Percentiles rank a stretch among this genome's conserved stretches.
Evolutionary conservation across 441 rosid species (phyloP).

Genomic region (Brassica balearica): DNA sequence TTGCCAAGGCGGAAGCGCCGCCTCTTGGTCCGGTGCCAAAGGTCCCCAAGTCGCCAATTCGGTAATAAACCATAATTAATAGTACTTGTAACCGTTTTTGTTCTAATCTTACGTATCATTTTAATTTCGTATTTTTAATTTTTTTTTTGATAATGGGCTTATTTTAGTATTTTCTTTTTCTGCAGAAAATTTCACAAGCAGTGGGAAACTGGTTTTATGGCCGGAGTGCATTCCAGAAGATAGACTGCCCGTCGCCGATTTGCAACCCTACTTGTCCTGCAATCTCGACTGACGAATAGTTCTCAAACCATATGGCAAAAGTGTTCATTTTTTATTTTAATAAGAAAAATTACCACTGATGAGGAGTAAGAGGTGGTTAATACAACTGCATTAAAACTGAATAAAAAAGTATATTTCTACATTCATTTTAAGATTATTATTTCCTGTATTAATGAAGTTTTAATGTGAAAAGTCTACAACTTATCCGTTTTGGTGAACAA

Average conservation of each 20-base stretch:
- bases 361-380: neutral
- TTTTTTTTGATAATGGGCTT: too few relatives aligned
- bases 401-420: neutral
- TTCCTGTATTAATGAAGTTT: neutral
- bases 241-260: conserved; percentile 74
- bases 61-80: too few relatives aligned
- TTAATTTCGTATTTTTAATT: too few relatives aligned
- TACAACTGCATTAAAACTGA: neutral
- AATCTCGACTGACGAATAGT: conserved; percentile 40
- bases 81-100: too few relatives aligned
- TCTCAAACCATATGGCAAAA: neutral
- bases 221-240: conserved; percentile 59
- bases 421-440: neutral
- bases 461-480: neutral
- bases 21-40: too few relatives aligned
- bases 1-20: conserved; percentile 25
- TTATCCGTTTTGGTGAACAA: neutral
- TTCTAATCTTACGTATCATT: too few relatives aligned
- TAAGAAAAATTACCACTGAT: neutral
- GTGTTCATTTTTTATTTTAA: neutral
- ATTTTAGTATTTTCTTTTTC: neutral
- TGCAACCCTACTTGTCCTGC: conserved; percentile 84
- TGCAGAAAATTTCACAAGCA: conserved; percentile 82
- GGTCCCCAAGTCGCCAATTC: too few relatives aligned
- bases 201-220: conserved; percentile 91